Evolutionary conservation across 2,329 filamentous ascomycete genomes (phyloP), one percentile per base, ranked within the genome.

Genomic region (Fusarium odoratissimum): DNA sequence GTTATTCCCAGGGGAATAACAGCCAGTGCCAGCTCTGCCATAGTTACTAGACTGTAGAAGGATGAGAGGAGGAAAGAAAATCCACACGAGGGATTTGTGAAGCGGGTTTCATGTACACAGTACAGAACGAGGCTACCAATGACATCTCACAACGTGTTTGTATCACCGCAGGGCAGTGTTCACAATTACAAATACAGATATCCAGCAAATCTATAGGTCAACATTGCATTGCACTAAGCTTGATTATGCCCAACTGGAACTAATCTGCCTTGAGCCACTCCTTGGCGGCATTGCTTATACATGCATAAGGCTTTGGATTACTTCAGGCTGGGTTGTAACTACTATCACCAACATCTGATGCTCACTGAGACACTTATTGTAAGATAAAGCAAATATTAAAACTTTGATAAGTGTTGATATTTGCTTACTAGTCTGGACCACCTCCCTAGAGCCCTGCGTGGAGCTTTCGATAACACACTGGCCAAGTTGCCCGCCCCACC

Each of bases 1-100:
- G 10, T 31, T n/a, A 48, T 31, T 1, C 28, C 45, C 21, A 48
- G 0, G 0, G 28, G 21, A n/a, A 48, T 2, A 0, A 48, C n/a
- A 12, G 14, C 45, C 7, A 48, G 14, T 17, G 45, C 28, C 0
- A 48, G 14, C 0, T 48, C 45, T 5, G 45, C 28, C 45, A 48
- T 48, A 0, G 10, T 13, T n/a, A 3, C 9, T 48, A 12, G 0
- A n/a, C 0, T 1, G 1, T 4, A 6, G 14, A 8, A 30, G 0
- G 7, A 17, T 2, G 9, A 31, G 45, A 17, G 14, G 10, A 31
- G 21, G 8, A 3, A 5, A 3, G 5, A 12, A 31, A 16, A n/a
- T 12, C 1, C 0, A 0, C 10, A 4, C 2, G 28, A 8, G 3
- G 0, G 14, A 16, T 11, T 48, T 8, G 3, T 4, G 14, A n/a